A percentile compares a stretch with the other conserved stretches of the same genome.
These are phyloP conservation scores for Alternaria sp. DNA, from an alignment of 2,329 filamentous ascomycete species.

Conservation along the genomic window DNA sequence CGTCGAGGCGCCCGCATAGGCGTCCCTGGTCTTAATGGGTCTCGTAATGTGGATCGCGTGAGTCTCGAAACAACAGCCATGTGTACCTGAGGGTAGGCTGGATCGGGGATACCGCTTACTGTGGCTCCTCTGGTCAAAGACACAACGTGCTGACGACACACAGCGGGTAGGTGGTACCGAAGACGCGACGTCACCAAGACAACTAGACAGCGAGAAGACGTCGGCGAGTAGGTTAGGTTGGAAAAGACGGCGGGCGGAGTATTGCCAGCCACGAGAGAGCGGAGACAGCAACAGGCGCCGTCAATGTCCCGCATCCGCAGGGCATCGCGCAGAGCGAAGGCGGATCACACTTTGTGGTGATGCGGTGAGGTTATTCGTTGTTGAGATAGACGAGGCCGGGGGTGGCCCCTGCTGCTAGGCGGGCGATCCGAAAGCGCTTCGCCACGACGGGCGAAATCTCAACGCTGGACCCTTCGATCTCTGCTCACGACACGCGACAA, in stretches of 20 bases:
- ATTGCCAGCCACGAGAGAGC: constrained; percentile 21
- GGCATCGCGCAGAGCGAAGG: constrained; percentile 11
- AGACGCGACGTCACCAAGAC: constrained; percentile 18
- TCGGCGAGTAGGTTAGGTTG: constrained; percentile 2
- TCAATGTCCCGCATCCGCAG: constrained; percentile 20
- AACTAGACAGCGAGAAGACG: background rate
- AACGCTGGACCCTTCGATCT: constrained; percentile 8
- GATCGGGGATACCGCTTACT: constrained; percentile 11
- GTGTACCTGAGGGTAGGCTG: constrained; percentile 5
- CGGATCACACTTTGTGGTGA: constrained; percentile 21
- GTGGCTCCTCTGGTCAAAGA: constrained; percentile 13
- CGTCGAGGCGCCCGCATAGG: constrained; percentile 16
- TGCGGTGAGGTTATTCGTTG: constrained; percentile 30
- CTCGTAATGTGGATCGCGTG: constrained; percentile 5
- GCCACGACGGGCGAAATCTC: constrained; percentile 21
- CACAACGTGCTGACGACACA: constrained; percentile 17
- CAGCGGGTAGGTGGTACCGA: constrained; percentile 18
- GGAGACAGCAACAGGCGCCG: constrained; percentile 15
- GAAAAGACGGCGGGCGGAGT: constrained; percentile 8
- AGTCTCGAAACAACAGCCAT: background rate
- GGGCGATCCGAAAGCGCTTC: constrained; percentile 21
- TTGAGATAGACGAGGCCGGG: constrained; percentile 15
- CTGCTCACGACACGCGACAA: constrained; percentile 26
- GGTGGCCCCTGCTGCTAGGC: constrained; percentile 20
- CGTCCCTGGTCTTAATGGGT: constrained; percentile 15